Evolutionary conservation across 2,329 filamentous ascomycete genomes (phyloP).

Genomic region (Xylariomycetidae sp.): DNA sequence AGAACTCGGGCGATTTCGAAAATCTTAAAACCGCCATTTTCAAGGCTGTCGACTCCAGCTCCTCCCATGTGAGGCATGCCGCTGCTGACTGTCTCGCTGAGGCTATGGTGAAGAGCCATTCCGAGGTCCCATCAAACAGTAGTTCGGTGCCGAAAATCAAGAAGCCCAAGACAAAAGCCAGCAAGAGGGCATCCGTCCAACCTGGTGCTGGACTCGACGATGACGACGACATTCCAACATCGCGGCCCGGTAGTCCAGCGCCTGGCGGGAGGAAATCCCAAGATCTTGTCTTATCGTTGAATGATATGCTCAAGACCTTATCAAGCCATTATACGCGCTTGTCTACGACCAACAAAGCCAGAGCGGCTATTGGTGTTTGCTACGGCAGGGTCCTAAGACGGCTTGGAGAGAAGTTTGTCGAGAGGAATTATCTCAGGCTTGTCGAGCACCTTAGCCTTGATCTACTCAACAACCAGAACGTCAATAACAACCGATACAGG

Average conservation of each 20-base stretch:
- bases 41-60: conserved; percentile 79
- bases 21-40: conserved; percentile 76
- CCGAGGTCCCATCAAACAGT: conserved; percentile 47
- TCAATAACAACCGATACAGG: conserved; percentile 82
- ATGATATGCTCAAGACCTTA: conserved; percentile 73
- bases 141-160: conserved; percentile 53
- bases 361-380: conserved; percentile 81
- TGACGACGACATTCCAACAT: conserved; percentile 56
- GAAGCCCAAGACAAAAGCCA: conserved; percentile 57
- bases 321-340: conserved; percentile 75
- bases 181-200: conserved; percentile 56
- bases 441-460: conserved; percentile 77
- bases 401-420: conserved; percentile 77
- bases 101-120: conserved; percentile 76
- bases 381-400: conserved; percentile 77
- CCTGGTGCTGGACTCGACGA: conserved; percentile 64
- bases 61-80: conserved; percentile 72
- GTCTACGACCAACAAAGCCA: conserved; percentile 72
- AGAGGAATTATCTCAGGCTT: conserved; percentile 76
- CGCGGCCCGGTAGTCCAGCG: conserved; percentile 69
- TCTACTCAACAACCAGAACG: conserved; percentile 68
- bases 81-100: conserved; percentile 82
- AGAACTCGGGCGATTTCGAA: conserved; percentile 86
- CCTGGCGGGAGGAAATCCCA: conserved; percentile 62
- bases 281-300: conserved; percentile 68